phyloP scores from a whole-genome alignment of 2,329 filamentous ascomycete species.

The Colletotrichum cordylinicola region DNA sequence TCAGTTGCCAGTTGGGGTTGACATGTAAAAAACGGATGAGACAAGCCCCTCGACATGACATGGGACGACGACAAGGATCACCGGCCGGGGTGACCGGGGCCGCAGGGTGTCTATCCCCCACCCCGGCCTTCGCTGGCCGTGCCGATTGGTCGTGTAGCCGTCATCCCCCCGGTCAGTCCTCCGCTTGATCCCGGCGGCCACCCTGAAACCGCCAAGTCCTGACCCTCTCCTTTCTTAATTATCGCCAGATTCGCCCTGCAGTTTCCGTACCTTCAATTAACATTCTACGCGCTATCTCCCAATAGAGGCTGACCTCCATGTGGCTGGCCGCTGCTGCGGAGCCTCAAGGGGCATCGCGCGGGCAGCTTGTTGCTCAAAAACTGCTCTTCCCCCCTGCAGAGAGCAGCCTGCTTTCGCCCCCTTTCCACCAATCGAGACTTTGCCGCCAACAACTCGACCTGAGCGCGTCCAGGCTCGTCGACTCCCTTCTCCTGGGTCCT shows the following conservation, averaged over 20 bases:
- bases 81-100: neutral
- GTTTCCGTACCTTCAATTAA: constrained; percentile 11
- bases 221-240: constrained; percentile 19
- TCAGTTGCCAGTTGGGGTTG: constrained; percentile 6
- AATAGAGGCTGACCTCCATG: constrained; percentile 8
- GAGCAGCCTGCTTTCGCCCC: neutral
- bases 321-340: neutral
- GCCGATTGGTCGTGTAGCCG: constrained; percentile 11
- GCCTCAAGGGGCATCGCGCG: neutral
- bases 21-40: neutral
- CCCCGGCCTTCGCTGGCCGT: constrained; percentile 11
- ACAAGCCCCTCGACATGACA: constrained; percentile 4
- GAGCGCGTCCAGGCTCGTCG: neutral
- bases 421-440: constrained; percentile 15
- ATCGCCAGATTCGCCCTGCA: constrained; percentile 11
- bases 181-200: constrained; percentile 12
- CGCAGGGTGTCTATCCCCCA: neutral
- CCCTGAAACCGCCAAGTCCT: constrained; percentile 22
- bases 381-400: neutral
- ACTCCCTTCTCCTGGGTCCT: neutral
- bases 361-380: neutral
- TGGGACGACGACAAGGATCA: neutral
- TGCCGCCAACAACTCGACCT: constrained; percentile 1
- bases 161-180: neutral
- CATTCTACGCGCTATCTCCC: constrained; percentile 14